These are phyloP conservation scores for Fusarium robinianum DNA, from an alignment of 2,329 filamentous ascomycete species.

Conservation along the genomic window DNA sequence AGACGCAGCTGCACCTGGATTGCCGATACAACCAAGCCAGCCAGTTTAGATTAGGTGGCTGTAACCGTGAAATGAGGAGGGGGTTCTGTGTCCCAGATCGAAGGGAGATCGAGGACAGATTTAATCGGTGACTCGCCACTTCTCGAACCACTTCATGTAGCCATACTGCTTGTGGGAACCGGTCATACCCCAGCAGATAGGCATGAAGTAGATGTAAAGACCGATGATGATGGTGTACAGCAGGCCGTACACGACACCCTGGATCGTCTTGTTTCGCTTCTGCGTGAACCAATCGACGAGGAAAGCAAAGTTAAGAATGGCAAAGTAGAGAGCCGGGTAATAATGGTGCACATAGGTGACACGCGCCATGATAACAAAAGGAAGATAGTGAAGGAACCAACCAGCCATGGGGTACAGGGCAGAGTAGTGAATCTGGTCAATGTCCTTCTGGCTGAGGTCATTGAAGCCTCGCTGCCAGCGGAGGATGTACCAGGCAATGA, in stretches of 20 bases:
- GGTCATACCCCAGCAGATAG: conserved; percentile 95
- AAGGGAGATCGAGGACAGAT: background rate
- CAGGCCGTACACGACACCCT: conserved; percentile 70
- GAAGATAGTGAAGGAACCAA: conserved; percentile 95
- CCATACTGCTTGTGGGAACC: conserved; percentile 81
- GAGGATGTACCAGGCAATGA: conserved; percentile 83
- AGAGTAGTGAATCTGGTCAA: conserved; percentile 94
- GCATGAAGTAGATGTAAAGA: conserved; percentile 88
- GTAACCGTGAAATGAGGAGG: conserved; percentile 16
- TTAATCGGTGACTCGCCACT: conserved; percentile 79
- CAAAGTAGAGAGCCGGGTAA: conserved; percentile 97
- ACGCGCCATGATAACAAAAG: conserved; percentile 96
- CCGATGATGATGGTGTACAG: conserved; percentile 77
- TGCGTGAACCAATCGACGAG: conserved; percentile 81
- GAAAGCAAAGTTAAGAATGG: conserved; percentile 88
- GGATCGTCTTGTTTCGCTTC: conserved; percentile 64
- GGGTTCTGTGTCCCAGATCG: conserved; percentile 13
- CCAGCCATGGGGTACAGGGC: conserved; percentile 89
- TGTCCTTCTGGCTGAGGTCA: conserved; percentile 77
- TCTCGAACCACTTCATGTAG: conserved; percentile 92
- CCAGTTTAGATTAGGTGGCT: conserved; percentile 17
- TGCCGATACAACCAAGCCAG: conserved; percentile 19
- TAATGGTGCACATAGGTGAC: conserved; percentile 99
- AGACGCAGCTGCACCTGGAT: conserved; percentile 17
- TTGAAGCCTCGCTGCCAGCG: conserved; percentile 95